Percentiles rank a stretch among this genome's conserved stretches.
Conservation (phyloP, 305 asterid genomes). For the Rubia tinctorum region DNA sequence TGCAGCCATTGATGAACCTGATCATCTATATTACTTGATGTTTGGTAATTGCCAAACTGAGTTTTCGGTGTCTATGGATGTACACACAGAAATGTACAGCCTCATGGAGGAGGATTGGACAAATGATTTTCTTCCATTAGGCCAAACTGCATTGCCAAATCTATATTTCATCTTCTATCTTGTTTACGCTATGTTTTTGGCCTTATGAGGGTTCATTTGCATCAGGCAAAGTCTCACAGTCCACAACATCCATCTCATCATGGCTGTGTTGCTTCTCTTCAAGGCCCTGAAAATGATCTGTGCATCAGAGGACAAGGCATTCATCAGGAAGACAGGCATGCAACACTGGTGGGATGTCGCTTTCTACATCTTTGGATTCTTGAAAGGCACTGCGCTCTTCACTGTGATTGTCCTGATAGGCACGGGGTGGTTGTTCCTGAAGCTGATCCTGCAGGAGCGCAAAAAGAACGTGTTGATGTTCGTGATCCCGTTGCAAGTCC, state of each 20-base stretch:
- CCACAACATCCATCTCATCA: constrained; percentile 80
- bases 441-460: constrained; percentile 89
- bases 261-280: constrained; percentile 69
- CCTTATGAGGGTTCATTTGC: constrained; percentile 51
- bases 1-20: constrained; percentile 16
- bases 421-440: constrained; percentile 96
- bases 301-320: constrained; percentile 94
- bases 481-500: constrained; percentile 88
- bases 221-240: constrained; percentile 48
- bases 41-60: constrained; percentile 31
- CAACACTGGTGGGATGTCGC: constrained; percentile 97
- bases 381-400: constrained; percentile 77
- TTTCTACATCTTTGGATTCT: constrained; percentile 80
- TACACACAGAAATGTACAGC: constrained; percentile 31
- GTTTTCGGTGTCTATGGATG: constrained; percentile 27
- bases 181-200: constrained; percentile 53
- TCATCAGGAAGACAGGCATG: constrained; percentile 88
- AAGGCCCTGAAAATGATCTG: constrained; percentile 79
- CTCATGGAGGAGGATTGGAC: constrained; percentile 18
- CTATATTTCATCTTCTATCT: constrained; percentile 63
- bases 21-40: constrained; percentile 22
- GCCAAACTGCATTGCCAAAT: constrained; percentile 64
- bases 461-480: constrained; percentile 94
- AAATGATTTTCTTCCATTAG: constrained; percentile 84
- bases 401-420: constrained; percentile 89